Base-by-base conservation (phyloP, 371 early-diverging fungal species). In the Zychaea mexicana region DNA sequence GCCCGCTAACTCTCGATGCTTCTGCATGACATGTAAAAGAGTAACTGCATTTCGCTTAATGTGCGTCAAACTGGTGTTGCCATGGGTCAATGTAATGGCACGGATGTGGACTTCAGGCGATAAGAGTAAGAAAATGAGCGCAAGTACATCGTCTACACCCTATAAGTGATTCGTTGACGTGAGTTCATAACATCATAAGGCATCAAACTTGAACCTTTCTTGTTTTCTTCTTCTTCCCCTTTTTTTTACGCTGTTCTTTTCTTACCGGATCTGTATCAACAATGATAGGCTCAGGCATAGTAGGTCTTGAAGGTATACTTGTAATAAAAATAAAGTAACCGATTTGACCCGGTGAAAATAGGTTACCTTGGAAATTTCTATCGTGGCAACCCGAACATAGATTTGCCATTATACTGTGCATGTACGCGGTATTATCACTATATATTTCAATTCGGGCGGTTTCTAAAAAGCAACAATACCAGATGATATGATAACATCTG, bases 81-180 rank as follows among this genome's bases (percentile, higher is more conserved):
- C 87, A 65, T 79, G 80, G 9, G 73, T 73, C n/a, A 82, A 66
- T 8, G 82, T 83, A 42, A 85, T 76, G 4, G 83, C 82, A 45
- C 68, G 64, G 17, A 87, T 64, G 31, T 82, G 78, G 12, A 87
- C 67, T 53, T 81, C 73, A 36, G 77, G 78, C 0, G 83, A 75
- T 21, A 72, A 66, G 60, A 85, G 68, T 21, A 83, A 76, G 57
- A 78, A 64, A 17, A 82, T 65, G 31, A 85, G 72, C 38, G 84
- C 85, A 45, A 87, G 58, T 22, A 76, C 76, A 71, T 85, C 87
- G 39, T 85, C 85, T n/a, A 85, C 80, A 61, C 81, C 79, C 73
- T 69, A 31, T n/a, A 27, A 30, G n/a, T n/a, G n/a, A n/a, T n/a
- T n/a, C n/a, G n/a, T n/a, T 24, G 3, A n/a, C 13, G 30, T 19